Evolutionary conservation across 2,329 filamentous ascomycete species (phyloP), one percentile per base, ranked within the genome.

Genomic region (Penicillium sp.): DNA sequence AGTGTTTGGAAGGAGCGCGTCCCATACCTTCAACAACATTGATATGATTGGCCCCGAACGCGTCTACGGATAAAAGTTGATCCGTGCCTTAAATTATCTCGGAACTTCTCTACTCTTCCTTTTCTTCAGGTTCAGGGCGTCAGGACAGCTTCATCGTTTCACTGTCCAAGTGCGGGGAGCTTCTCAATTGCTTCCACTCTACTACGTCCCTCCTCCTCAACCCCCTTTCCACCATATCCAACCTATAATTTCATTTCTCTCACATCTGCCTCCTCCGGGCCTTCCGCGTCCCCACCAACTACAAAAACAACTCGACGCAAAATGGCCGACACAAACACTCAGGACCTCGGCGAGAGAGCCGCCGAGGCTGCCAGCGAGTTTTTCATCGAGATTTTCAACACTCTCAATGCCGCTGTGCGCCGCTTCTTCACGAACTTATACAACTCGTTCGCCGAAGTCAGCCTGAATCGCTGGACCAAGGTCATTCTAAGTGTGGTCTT

Each of bases 401-500:
- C 58, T 39, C 33, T 67, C 44, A 55, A 64, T 25, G 55, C 56
- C 20, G 50, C 53, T 42, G 35, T 63, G 42, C 52, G 46, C 9
- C 69, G 69, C 25, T 62, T 73, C 59, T 64, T 56, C 42, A 63
- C 50, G 56, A 78, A 78, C 61, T 58, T 72, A 47, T 64, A 68
- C 52, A 52, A 58, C 46, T 71, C 75, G 39, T 71, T 78, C 60
- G 65, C 70, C 25, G 60, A 69, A 25, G 70, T 79, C 57, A 69
- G 66, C 40, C 50, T 66, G 29, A 64, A 71, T 51, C 75, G 77
- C 58, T 79, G 74, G 70, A 72, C 93, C 60, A 86, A 88, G 42
- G 77, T 93, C 50, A 71, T 89, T 58, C 78, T 83, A 57, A 80
- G 89, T 53, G 80, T 89, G 18, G 81, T 88, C 61, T 84, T 81